Percentiles rank a stretch among this genome's conserved stretches.
phyloP scores from a whole-genome alignment of 345 rosid species.

The Viola odorata region DNA sequence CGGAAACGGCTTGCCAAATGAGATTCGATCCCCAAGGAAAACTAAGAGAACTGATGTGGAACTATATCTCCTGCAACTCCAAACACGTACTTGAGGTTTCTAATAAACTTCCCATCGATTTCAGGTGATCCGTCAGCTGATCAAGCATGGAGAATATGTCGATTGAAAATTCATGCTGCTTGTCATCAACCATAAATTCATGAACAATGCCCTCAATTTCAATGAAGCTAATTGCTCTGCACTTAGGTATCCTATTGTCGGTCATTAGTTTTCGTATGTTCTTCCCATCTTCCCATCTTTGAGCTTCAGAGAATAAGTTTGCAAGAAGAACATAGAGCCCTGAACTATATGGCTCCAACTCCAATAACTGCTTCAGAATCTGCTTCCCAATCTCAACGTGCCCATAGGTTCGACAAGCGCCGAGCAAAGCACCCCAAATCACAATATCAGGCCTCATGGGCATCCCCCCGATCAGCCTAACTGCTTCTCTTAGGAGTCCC shows the following conservation, averaged over 20 bases:
- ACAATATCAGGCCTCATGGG: conserved; percentile 19
- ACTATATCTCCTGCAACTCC: conserved; percentile 11
- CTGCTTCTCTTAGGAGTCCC: conserved; percentile 38
- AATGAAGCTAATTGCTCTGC: conserved; percentile 28
- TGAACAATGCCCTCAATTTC: conserved; percentile 25
- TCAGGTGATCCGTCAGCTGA: conserved; percentile 32
- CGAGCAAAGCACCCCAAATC: conserved; percentile 14
- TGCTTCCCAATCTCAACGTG: conserved; percentile 14
- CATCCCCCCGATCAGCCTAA: conserved; percentile 8
- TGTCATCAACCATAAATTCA: conserved; percentile 34
- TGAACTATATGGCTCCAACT: conserved; percentile 9
- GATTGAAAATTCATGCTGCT: conserved; percentile 16
- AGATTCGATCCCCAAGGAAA: too few relatives aligned
- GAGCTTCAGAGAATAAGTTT: conserved; percentile 17
- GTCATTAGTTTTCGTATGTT: conserved; percentile 32
- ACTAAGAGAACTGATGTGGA: too few relatives aligned
- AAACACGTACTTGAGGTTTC: background rate
- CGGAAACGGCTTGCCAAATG: too few relatives aligned
- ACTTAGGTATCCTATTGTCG: conserved; percentile 22
- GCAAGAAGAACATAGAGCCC: conserved; percentile 12
- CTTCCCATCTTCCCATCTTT: conserved; percentile 26
- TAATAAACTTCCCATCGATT: conserved; percentile 10
- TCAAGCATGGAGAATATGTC: conserved; percentile 17
- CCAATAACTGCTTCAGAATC: conserved; percentile 14
- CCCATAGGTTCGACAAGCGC: conserved; percentile 6